Percentiles rank a stretch among this genome's conserved stretches.
These are phyloP conservation scores for Juncus inflexus DNA, from an alignment of 176 grass and related monocot genomes.

Conservation along the genomic window DNA sequence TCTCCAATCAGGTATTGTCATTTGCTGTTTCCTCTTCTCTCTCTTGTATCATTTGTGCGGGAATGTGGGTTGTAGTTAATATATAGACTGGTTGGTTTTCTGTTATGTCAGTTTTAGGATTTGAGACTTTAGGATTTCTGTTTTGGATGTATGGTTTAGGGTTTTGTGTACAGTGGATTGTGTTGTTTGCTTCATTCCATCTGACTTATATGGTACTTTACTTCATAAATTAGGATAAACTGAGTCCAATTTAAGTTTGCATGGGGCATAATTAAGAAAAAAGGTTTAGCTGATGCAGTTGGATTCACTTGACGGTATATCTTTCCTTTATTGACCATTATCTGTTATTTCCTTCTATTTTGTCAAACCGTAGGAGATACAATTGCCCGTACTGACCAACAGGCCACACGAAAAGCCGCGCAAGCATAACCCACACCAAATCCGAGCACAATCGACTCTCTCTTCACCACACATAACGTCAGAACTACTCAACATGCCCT, in stretches of 20 bases:
- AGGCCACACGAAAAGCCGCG: background rate
- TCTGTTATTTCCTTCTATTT: constrained; percentile 10
- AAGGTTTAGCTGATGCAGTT: too few species aligned
- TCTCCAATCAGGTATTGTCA: background rate
- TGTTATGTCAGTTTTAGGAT: background rate
- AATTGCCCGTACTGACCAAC: constrained; percentile 13
- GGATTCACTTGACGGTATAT: background rate
- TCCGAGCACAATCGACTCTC: constrained; percentile 1
- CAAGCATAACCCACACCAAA: background rate
- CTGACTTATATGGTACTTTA: background rate
- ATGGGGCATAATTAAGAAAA: background rate
- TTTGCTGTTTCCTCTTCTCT: constrained; percentile 13
- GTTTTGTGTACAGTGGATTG: too few species aligned
- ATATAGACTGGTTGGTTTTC: background rate
- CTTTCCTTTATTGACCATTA: background rate
- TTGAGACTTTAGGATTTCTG: background rate
- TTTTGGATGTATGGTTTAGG: background rate
- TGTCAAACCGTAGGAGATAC: constrained; percentile 10
- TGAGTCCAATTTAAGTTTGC: background rate
- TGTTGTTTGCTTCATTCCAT: too few species aligned
- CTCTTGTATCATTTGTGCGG: background rate
- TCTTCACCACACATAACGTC: constrained; percentile 9
- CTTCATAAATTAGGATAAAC: background rate
- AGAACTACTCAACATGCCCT: constrained; percentile 51
- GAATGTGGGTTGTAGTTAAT: background rate